Evolutionary conservation across 2,329 filamentous ascomycete genomes (phyloP).

Genomic region (Colletotrichum caudatum): DNA sequence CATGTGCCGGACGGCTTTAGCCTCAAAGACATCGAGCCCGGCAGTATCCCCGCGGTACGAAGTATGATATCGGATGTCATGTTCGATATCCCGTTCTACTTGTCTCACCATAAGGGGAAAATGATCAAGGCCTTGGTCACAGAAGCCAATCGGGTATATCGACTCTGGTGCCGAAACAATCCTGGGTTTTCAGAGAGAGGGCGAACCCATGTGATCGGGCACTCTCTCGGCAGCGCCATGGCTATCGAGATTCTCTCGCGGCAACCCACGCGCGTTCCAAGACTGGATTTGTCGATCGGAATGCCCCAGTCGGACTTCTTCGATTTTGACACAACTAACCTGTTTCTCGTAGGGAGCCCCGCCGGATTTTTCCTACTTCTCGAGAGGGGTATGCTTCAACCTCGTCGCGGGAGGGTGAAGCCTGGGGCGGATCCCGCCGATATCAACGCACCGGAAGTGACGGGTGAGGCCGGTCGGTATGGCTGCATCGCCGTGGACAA

Average conservation of each 20-base stretch:
- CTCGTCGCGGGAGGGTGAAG: slow-evolving; percentile 81
- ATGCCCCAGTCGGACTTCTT: slow-evolving; percentile 71
- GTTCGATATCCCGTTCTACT: slow-evolving; percentile 97
- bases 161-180: slow-evolving; percentile 94
- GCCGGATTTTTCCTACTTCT: slow-evolving; percentile 93
- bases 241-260: slow-evolving; percentile 89
- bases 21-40: slow-evolving; percentile 91
- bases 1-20: slow-evolving; percentile 70
- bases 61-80: slow-evolving; percentile 97
- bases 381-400: slow-evolving; percentile 77
- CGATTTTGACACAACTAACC: slow-evolving; percentile 90
- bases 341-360: slow-evolving; percentile 92
- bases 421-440: slow-evolving; percentile 77
- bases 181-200: slow-evolving; percentile 84
- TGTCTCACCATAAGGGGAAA: slow-evolving; percentile 94
- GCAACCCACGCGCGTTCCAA: slow-evolving; percentile 80
- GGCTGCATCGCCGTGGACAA: slow-evolving; percentile 96
- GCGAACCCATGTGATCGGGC: slow-evolving; percentile 90
- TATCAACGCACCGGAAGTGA: slow-evolving; percentile 67
- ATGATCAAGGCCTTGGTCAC: slow-evolving; percentile 91
- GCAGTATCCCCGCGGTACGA: slow-evolving; percentile 90
- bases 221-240: slow-evolving; percentile 96
- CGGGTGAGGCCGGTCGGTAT: slow-evolving; percentile 83
- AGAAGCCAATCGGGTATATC: slow-evolving; percentile 96
- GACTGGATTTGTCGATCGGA: slow-evolving; percentile 56